Conservation (phyloP, 495 filamentous ascomycete species). For the Elasticomyces elasticus region DNA sequence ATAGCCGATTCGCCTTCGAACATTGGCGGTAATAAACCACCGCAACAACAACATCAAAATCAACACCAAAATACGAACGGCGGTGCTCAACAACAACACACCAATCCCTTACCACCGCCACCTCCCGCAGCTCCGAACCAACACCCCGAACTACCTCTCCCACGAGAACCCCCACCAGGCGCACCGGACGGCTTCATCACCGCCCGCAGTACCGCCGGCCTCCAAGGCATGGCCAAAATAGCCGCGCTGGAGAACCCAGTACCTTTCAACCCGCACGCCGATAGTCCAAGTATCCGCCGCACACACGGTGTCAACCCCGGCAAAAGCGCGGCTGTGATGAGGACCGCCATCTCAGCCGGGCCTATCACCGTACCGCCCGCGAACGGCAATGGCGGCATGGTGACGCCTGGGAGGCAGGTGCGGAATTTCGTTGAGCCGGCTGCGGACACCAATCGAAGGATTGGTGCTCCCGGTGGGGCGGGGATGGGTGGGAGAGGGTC, state of each 20-base stretch:
- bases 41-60: neutral
- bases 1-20: constrained; percentile 12
- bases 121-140: neutral
- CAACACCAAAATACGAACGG: constrained; percentile 1
- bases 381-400: constrained; percentile 20
- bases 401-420: too few species aligned
- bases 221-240: constrained; percentile 23
- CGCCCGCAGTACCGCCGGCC: constrained; percentile 32
- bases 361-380: constrained; percentile 4
- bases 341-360: neutral
- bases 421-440: constrained; percentile 62
- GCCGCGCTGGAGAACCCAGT: too few species aligned
- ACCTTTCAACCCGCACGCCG: constrained; percentile 69
- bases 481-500: constrained; percentile 49
- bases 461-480: constrained; percentile 55
- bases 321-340: constrained; percentile 51
- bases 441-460: constrained; percentile 54
- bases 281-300: constrained; percentile 79
- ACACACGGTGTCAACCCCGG: constrained; percentile 81
- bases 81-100: neutral
- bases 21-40: neutral
- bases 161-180: constrained; percentile 15
- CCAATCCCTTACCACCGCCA: neutral
- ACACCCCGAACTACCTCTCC: neutral
- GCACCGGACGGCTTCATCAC: constrained; percentile 58